These are phyloP conservation scores for Populus hybrid DNA, from an alignment of 441 rosid species.

Conservation along the genomic window DNA sequence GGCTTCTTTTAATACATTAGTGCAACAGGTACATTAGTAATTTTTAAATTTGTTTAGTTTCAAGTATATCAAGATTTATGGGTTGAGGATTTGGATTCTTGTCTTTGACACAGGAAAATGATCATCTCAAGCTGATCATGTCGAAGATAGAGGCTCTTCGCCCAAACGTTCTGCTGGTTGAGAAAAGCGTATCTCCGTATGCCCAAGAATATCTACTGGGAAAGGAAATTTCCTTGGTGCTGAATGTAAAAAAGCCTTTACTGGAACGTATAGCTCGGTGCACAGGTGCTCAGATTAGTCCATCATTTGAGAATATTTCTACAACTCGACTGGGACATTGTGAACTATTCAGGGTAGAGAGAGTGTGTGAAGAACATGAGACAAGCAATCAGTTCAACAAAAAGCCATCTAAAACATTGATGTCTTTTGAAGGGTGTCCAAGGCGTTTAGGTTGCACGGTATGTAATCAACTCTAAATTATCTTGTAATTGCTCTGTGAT, in stretches of 20 bases:
- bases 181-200: slow-evolving; percentile 84
- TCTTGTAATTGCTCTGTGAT: neutral
- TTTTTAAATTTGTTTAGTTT: neutral
- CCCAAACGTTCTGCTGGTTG: slow-evolving; percentile 91
- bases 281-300: slow-evolving; percentile 73
- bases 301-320: slow-evolving; percentile 62
- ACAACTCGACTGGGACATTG: slow-evolving; percentile 67
- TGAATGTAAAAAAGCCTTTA: slow-evolving; percentile 75
- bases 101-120: slow-evolving; percentile 64
- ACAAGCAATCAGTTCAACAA: slow-evolving; percentile 51
- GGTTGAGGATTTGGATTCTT: slow-evolving; percentile 20
- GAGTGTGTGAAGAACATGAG: slow-evolving; percentile 73
- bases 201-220: slow-evolving; percentile 78
- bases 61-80: neutral
- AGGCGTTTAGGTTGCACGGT: slow-evolving; percentile 99
- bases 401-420: slow-evolving; percentile 79
- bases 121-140: slow-evolving; percentile 76
- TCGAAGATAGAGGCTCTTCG: slow-evolving; percentile 81
- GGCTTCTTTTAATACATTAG: slow-evolving; percentile 84
- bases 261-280: slow-evolving; percentile 90
- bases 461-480: slow-evolving; percentile 21
- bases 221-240: slow-evolving; percentile 90
- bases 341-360: slow-evolving; percentile 73
- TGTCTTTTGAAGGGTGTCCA: slow-evolving; percentile 99
- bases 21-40: slow-evolving; percentile 63